Evolutionary conservation across 2,329 filamentous ascomycete species (phyloP), one percentile per base, ranked within the genome.

Genomic region (Penicillium concentricum): DNA sequence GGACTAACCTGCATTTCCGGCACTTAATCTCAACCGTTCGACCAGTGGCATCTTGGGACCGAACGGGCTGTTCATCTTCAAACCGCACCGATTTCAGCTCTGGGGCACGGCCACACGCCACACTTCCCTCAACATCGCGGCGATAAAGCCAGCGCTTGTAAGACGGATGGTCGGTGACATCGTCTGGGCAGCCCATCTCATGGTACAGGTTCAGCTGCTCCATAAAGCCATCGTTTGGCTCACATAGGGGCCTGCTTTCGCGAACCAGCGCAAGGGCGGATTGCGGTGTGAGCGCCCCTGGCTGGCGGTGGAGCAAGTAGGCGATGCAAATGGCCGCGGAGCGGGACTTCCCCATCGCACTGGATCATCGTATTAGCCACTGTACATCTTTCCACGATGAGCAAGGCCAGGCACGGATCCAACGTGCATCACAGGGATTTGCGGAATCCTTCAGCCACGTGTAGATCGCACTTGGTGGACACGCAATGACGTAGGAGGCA

Each of bases 341-440:
- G 57, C 94, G 90, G 34, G 92, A 97, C 77, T 95, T 96, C 51
- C 94, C 94, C 87, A 96, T 96, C 22, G 92, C 93, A 81, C 94
- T 96, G 49, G 76, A 83, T 81, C 53, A 26, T 38, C 38, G 46
- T 37, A 44, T 65, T 10, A 49, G 58, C 57, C 61, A 44, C 32
- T 41, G 44, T 47, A 46, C 22, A 38, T 42, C n/a, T 34, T 51
- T 42, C 30, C 20, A 26, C 37, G n/a, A 53, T 12, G 26, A 37
- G 44, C 22, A 12, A 37, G 32, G 34, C 41, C 24, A 43, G 50
- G 35, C 34, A 32, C 43, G 26, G n/a, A 7, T 58, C 39, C 37
- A 59, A 44, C 47, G 5, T 47, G 32, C 28, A 39, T 26, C 32
- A 41, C 28, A 7, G 15, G 26, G 26, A 56, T 62, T 39, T 32